Percentiles rank a stretch among this genome's conserved stretches.
phyloP scores from a whole-genome alignment of 2,329 filamentous ascomycete genomes.

The Lasiodiplodia citricola region DNA sequence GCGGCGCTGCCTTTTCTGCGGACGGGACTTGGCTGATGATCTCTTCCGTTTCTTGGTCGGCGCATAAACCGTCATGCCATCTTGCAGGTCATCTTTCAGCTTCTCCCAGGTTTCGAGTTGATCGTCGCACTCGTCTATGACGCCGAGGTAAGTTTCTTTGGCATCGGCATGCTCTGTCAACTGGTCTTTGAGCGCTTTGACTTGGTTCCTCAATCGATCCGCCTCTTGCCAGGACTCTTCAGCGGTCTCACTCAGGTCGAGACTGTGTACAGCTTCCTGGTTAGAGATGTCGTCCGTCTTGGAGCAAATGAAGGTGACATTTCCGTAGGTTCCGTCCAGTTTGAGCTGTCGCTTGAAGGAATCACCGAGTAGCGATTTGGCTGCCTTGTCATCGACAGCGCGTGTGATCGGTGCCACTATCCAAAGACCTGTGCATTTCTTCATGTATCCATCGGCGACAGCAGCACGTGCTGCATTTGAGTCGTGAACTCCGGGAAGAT shows the following conservation, averaged over 20 bases:
- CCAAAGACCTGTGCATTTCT: slow-evolving; percentile 65
- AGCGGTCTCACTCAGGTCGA: slow-evolving; percentile 44
- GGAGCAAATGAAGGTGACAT: slow-evolving; percentile 65
- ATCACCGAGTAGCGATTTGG: slow-evolving; percentile 61
- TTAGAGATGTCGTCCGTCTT: slow-evolving; percentile 67
- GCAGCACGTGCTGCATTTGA: slow-evolving; percentile 64
- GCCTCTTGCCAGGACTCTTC: slow-evolving; percentile 34
- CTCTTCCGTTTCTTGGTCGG: slow-evolving; percentile 48
- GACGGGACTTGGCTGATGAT: slow-evolving; percentile 4
- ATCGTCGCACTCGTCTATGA: slow-evolving; percentile 46
- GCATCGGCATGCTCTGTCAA: slow-evolving; percentile 40
- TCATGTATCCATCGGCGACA: slow-evolving; percentile 64
- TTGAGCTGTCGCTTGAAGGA: slow-evolving; percentile 65
- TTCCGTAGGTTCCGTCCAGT: slow-evolving; percentile 60
- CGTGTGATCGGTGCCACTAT: slow-evolving; percentile 67
- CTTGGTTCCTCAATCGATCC: slow-evolving; percentile 35
- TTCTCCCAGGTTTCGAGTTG: slow-evolving; percentile 54
- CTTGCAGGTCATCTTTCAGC: slow-evolving; percentile 44
- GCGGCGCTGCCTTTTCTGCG: slow-evolving; percentile 30
- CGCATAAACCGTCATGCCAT: slow-evolving; percentile 51
- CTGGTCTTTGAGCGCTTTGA: slow-evolving; percentile 32
- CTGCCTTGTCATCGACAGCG: slow-evolving; percentile 65
- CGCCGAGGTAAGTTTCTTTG: slow-evolving; percentile 41
- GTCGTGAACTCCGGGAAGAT: slow-evolving; percentile 65
- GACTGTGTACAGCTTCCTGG: slow-evolving; percentile 49